A percentile compares a stretch with the other conserved stretches of the same genome.
phyloP scores from a whole-genome alignment of 2,329 filamentous ascomycete genomes.

The Zymoseptoria ardabiliae region DNA sequence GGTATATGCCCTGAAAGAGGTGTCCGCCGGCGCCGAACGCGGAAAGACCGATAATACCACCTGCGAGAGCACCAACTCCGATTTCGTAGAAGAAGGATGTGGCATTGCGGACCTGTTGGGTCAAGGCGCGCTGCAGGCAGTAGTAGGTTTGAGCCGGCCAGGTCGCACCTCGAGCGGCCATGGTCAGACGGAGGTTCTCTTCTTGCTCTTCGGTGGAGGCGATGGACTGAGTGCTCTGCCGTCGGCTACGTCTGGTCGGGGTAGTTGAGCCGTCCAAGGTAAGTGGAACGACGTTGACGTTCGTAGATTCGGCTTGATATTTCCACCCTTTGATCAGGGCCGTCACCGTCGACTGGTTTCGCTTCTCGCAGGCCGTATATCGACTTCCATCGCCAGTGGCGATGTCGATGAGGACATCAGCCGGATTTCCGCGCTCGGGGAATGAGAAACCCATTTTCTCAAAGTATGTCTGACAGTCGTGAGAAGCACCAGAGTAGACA shows the following conservation, averaged over 20 bases:
- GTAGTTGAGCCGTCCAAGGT: constrained; percentile 1
- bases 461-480: constrained; percentile 43
- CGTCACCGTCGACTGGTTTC: constrained; percentile 41
- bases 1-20: constrained; percentile 48
- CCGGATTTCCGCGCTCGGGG: constrained; percentile 43
- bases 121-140: constrained; percentile 46
- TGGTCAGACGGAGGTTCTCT: constrained; percentile 37
- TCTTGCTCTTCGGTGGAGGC: constrained; percentile 35
- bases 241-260: constrained; percentile 14
- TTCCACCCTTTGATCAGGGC: constrained; percentile 46
- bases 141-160: constrained; percentile 46
- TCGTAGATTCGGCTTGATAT: constrained; percentile 14
- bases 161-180: constrained; percentile 45
- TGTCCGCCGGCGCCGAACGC: constrained; percentile 44
- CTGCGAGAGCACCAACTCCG: constrained; percentile 45
- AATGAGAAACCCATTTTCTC: constrained; percentile 48
- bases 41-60: constrained; percentile 49
- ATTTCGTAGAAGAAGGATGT: constrained; percentile 50
- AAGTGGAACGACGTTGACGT: background rate
- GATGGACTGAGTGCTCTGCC: constrained; percentile 23
- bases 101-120: constrained; percentile 51
- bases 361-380: constrained; percentile 33
- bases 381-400: constrained; percentile 50
- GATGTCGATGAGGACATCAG: constrained; percentile 55
- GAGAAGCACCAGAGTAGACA: constrained; percentile 47